A percentile compares a stretch with the other conserved stretches of the same genome.
phyloP scores from a whole-genome alignment of 148 eudicot species.

The Rhododendron vialii region DNA sequence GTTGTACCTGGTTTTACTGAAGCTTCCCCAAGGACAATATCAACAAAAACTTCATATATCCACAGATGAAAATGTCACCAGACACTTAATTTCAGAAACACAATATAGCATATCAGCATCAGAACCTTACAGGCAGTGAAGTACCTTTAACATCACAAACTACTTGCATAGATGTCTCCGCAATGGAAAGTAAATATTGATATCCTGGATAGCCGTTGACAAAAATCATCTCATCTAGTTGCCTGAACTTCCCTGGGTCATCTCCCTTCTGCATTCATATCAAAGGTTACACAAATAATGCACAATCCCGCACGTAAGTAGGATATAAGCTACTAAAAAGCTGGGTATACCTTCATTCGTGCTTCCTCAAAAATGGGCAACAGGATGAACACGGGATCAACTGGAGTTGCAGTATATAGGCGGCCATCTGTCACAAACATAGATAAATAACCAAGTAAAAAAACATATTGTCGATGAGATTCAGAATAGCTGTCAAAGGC shows the following conservation, averaged over 20 bases:
- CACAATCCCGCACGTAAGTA: background rate
- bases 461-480: background rate
- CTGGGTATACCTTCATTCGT: slow-evolving; percentile 70
- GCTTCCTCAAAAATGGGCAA: slow-evolving; percentile 91
- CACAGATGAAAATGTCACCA: background rate
- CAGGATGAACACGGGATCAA: slow-evolving; percentile 90
- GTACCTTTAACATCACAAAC: slow-evolving; percentile 93
- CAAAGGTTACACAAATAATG: background rate
- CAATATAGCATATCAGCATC: background rate
- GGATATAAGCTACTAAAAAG: background rate
- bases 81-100: background rate
- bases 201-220: slow-evolving; percentile 77
- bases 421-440: slow-evolving; percentile 57
- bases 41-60: background rate
- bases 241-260: slow-evolving; percentile 93
- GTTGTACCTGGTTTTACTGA: background rate
- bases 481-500: background rate
- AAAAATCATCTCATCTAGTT: slow-evolving; percentile 81
- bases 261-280: slow-evolving; percentile 61
- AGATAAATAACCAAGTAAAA: background rate
- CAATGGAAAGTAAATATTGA: slow-evolving; percentile 52
- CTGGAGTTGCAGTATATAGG: slow-evolving; percentile 78
- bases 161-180: slow-evolving; percentile 63
- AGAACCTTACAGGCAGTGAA: background rate
- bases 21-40: background rate